Base-by-base conservation (phyloP, 805 yeast genomes). In the Candida silvatica region DNA sequence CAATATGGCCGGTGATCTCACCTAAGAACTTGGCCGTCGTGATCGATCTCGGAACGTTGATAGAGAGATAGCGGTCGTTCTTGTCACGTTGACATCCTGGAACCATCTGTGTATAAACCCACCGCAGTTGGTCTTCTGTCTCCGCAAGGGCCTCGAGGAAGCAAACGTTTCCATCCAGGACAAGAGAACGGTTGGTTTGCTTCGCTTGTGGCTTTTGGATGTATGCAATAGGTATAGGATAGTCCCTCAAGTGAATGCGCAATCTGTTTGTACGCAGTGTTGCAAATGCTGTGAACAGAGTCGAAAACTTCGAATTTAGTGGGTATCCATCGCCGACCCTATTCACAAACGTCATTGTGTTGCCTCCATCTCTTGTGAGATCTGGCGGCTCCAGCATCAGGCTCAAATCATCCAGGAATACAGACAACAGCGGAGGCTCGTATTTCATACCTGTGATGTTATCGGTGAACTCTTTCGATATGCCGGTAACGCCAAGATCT, bases 281-380 rank as follows among this genome's bases (percentile, higher is more conserved):
- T 11, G 81, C 29, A 52, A 62, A 61, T 36, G 77, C 47, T 0
- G 97, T 97, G 2, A 87, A 47, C 51, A 80, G 51, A 15, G 83
- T 63, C 1, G 90, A 75, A 52, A 74, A 88, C 34, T 64, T 50
- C 0, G 86, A 74, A 38, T 80, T 84, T 35, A 51, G 49, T 0
- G 97, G 97, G 9, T 80, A 71, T 0, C 92, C 94, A 51, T 86
- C 87, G 2, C 97, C 97, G 6, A 81, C 63, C 4, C 74, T 69
- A 49, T 78, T 55, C 19, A 88, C 51, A 50, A 75, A 88, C n/a
- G 74, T 56, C 1, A 81, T 69, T 8, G 84, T 52, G 2, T 68
- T 57, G 1, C 35, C 32, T 8, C 60, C 62, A 2, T 62, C 66
- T 3, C 62, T 38, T 0, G 71, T 69, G 48, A 69, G 70, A 1